These are phyloP conservation scores for Peronospora destructor DNA, from an alignment of 352 stramenopile species.

Conservation along the genomic window DNA sequence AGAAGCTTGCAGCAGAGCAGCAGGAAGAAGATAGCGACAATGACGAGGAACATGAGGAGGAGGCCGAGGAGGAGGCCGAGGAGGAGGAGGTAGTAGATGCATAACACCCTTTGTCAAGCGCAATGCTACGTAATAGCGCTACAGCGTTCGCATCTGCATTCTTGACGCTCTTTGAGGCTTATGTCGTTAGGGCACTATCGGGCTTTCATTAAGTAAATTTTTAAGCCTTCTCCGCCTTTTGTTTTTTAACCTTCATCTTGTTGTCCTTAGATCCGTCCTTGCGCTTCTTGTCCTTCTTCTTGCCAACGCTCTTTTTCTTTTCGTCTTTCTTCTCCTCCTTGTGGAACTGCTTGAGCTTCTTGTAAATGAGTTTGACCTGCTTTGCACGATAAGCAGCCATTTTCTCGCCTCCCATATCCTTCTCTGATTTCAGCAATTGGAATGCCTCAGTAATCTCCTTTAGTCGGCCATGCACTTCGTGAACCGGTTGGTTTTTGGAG, in stretches of 20 bases:
- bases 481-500: conserved; percentile 42
- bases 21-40: conserved; percentile 51
- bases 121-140: conserved; percentile 22
- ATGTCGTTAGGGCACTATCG: neutral
- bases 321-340: conserved; percentile 50
- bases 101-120: conserved; percentile 13
- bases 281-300: conserved; percentile 67
- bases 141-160: neutral
- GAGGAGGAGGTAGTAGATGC: conserved; percentile 29
- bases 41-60: conserved; percentile 46
- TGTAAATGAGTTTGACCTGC: conserved; percentile 79
- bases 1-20: conserved; percentile 75
- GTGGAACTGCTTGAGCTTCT: conserved; percentile 84
- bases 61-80: conserved; percentile 33
- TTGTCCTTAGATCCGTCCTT: conserved; percentile 62
- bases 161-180: neutral
- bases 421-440: conserved; percentile 29
- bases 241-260: conserved; percentile 47
- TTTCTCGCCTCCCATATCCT: conserved; percentile 32
- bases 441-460: conserved; percentile 35
- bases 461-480: conserved; percentile 30
- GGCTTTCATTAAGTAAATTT: neutral
- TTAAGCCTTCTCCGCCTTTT: conserved; percentile 42
- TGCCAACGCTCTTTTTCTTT: conserved; percentile 57
- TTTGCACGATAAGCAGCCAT: conserved; percentile 39